These are phyloP conservation scores for Favolaschia claudopus DNA, from an alignment of 768 basidiomycete genomes.

Conservation along the genomic window DNA sequence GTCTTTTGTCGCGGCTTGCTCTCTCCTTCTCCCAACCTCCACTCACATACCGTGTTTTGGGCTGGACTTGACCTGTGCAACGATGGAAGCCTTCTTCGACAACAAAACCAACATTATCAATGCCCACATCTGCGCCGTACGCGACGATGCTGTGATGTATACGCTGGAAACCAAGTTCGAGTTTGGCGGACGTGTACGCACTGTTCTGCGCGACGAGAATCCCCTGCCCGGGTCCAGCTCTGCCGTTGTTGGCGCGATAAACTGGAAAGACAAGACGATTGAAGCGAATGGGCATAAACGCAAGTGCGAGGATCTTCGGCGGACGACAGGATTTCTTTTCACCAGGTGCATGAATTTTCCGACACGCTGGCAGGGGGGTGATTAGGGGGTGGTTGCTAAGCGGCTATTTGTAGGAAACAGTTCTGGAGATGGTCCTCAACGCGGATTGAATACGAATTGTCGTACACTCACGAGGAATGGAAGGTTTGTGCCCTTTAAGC, in stretches of 20 bases:
- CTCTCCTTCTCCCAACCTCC: neutral
- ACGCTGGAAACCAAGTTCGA: conserved; percentile 51
- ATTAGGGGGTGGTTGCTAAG: neutral
- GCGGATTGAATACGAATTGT: conserved; percentile 52
- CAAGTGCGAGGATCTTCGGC: conserved; percentile 46
- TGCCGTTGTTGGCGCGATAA: conserved; percentile 50
- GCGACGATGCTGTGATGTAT: conserved; percentile 55
- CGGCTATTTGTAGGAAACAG: conserved; percentile 35
- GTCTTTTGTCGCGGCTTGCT: neutral
- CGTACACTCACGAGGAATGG: conserved; percentile 54
- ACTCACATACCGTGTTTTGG: conserved; percentile 21
- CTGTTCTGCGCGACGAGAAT: conserved; percentile 56
- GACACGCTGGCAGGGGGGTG: neutral
- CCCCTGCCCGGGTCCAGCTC: conserved; percentile 41
- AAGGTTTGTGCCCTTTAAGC: conserved; percentile 38
- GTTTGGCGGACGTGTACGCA: conserved; percentile 51
- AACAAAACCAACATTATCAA: conserved; percentile 58
- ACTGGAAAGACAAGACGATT: conserved; percentile 57
- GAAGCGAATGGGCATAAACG: conserved; percentile 53
- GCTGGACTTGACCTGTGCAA: too few species aligned
- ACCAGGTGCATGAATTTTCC: conserved; percentile 22
- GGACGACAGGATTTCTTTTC: conserved; percentile 45
- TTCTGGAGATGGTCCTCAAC: conserved; percentile 54
- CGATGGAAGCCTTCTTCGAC: conserved; percentile 61
- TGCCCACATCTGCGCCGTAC: conserved; percentile 49